Evolutionary conservation across 352 stramenopile species (phyloP).

Genomic region (Pythium coloratum): DNA sequence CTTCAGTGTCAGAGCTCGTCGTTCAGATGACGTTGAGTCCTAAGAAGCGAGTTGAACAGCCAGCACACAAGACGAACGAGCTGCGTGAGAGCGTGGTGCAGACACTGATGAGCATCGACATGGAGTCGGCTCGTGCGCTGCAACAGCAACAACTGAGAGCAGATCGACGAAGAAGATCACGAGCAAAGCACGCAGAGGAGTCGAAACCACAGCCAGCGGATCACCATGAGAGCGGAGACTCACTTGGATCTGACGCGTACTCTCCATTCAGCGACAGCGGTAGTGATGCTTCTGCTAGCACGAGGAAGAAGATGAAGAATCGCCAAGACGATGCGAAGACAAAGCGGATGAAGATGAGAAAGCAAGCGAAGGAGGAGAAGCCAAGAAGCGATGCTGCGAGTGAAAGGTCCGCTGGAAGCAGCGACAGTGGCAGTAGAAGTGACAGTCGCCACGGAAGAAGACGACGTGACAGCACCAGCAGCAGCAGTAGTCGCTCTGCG

Average conservation of each 20-base stretch:
- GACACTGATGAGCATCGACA: slow-evolving; percentile 46
- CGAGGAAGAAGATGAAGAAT: neutral
- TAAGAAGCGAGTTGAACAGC: neutral
- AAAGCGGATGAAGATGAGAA: neutral
- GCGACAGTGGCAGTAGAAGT: neutral
- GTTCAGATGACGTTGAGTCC: slow-evolving; percentile 4
- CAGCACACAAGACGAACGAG: neutral
- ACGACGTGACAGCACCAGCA: neutral
- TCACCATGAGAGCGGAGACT: slow-evolving; percentile 15
- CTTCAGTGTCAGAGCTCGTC: neutral
- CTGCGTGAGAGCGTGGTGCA: slow-evolving; percentile 35
- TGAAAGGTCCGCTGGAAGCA: neutral
- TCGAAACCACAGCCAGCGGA: neutral
- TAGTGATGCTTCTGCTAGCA: neutral
- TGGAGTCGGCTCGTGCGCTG: slow-evolving; percentile 37
- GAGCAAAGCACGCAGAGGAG: neutral
- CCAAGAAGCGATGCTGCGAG: slow-evolving; percentile 1
- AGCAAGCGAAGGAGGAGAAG: slow-evolving; percentile 9
- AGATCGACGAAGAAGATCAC: neutral
- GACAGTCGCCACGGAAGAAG: neutral
- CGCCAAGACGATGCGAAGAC: neutral
- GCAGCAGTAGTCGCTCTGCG: neutral
- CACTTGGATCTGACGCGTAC: slow-evolving; percentile 40
- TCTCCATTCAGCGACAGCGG: slow-evolving; percentile 29
- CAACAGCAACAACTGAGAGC: slow-evolving; percentile 1